Evolutionary conservation across 176 grass and related monocot genomes (phyloP).

Genomic region (Microstegium vimineum): DNA sequence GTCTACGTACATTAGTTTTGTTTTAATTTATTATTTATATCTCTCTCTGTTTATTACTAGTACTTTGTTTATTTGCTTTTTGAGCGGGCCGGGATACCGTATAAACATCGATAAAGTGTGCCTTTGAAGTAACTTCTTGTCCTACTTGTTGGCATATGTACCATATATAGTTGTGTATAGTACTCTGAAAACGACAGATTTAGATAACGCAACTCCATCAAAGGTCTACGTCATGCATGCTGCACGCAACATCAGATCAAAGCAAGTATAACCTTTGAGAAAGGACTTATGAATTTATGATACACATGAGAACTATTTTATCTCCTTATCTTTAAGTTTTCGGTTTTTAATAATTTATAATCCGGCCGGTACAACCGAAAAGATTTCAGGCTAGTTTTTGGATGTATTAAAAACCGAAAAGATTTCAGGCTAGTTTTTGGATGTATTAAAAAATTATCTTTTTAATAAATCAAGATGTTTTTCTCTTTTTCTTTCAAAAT

Average conservation of each 20-base stretch:
- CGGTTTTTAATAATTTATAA: not conserved
- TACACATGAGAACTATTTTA: not conserved
- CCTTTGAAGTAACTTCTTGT: conserved; percentile 49
- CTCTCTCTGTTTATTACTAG: not conserved
- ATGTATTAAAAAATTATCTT: too few species aligned
- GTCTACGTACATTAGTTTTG: not conserved
- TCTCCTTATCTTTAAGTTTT: not conserved
- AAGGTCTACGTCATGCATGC: conserved; percentile 43
- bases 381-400: not conserved
- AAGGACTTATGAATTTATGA: not conserved
- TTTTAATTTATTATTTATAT: not conserved
- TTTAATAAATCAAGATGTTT: too few species aligned
- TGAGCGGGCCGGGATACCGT: conserved; percentile 5
- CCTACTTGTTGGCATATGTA: conserved; percentile 38
- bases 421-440: too few species aligned
- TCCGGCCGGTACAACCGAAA: not conserved
- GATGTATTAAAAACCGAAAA: too few species aligned
- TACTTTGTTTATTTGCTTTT: conserved; percentile 14
- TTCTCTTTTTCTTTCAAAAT: too few species aligned
- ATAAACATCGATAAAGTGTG: conserved; percentile 28
- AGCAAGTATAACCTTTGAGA: conserved; percentile 9
- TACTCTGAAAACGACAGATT: conserved; percentile 31
- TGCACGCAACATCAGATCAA: conserved; percentile 45
- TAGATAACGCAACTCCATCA: not conserved
- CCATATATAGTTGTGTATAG: conserved; percentile 30